Conservation (phyloP, 768 basidiomycete species). For the Leucocoprinus birnbaumii region DNA sequence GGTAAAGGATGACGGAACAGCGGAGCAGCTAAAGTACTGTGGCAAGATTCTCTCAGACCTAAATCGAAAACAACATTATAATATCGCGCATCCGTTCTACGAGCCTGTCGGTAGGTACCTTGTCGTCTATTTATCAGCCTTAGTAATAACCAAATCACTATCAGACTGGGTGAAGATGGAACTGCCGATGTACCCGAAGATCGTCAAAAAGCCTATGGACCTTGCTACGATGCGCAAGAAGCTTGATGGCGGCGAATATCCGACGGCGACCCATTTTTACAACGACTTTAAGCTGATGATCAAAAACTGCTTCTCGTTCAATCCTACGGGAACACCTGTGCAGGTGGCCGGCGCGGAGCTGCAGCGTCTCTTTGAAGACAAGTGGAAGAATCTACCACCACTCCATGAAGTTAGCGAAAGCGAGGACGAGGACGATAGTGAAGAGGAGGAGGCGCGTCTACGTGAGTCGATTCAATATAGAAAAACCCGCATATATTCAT, state of each 20-base stretch:
- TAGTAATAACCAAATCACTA: slow-evolving; percentile 10
- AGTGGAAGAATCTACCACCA: slow-evolving; percentile 79
- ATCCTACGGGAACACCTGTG: slow-evolving; percentile 84
- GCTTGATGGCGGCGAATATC: slow-evolving; percentile 74
- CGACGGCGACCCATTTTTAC: slow-evolving; percentile 76
- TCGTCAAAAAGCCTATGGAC: slow-evolving; percentile 97
- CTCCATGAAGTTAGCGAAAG: slow-evolving; percentile 58
- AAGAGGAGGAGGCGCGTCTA: slow-evolving; percentile 63
- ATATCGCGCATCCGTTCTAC: slow-evolving; percentile 80
- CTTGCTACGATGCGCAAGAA: slow-evolving; percentile 85
- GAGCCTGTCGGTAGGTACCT: slow-evolving; percentile 83
- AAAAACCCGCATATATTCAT: slow-evolving; percentile 18
- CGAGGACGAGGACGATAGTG: slow-evolving; percentile 55
- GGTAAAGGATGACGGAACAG: slow-evolving; percentile 61
- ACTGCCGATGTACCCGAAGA: slow-evolving; percentile 80
- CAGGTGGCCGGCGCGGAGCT: slow-evolving; percentile 83
- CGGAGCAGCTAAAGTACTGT: slow-evolving; percentile 86
- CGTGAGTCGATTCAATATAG: slow-evolving; percentile 42
- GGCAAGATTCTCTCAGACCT: slow-evolving; percentile 71
- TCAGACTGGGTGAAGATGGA: slow-evolving; percentile 76
- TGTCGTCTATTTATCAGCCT: slow-evolving; percentile 7
- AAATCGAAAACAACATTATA: slow-evolving; percentile 73
- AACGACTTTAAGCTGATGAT: slow-evolving; percentile 95
- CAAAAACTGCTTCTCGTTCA: slow-evolving; percentile 90
- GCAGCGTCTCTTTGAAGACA: slow-evolving; percentile 88